A percentile compares a stretch with the other conserved stretches of the same genome.
phyloP scores from a whole-genome alignment of 306 rosid species.

The Pyrus bretschneideri region DNA sequence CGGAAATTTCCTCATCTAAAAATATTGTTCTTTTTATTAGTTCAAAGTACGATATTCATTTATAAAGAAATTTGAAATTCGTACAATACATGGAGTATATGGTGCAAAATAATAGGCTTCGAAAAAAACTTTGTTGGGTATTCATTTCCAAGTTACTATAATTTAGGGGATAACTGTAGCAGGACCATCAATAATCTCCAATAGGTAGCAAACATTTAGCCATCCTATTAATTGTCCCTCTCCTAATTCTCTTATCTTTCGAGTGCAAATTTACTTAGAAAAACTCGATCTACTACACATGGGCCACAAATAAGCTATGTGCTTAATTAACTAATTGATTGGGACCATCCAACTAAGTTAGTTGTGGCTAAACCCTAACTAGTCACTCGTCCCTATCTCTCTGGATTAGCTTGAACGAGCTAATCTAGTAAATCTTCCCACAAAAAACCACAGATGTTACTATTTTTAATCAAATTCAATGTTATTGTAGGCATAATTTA shows the following conservation, averaged over 20 bases:
- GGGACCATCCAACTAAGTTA: slow-evolving; percentile 29
- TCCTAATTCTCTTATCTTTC: not conserved
- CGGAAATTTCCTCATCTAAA: not conserved
- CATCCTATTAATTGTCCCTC: not conserved
- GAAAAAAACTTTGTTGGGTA: no score
- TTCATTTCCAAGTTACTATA: not conserved
- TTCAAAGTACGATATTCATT: no score
- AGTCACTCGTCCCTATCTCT: slow-evolving; percentile 9
- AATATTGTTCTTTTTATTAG: no score
- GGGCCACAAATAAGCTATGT: not conserved
- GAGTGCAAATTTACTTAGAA: not conserved
- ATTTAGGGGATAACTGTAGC: not conserved
- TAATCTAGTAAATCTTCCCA: no score
- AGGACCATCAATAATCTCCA: not conserved
- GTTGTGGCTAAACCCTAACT: not conserved
- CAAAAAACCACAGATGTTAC: not conserved
- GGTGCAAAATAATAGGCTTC: no score
- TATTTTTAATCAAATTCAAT: not conserved
- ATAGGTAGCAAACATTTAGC: no score
- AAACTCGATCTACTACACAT: not conserved
- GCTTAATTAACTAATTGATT: slow-evolving; percentile 17
- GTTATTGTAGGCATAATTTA: no score
- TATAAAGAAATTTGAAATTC: no score
- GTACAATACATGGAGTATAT: not conserved
- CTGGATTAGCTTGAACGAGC: not conserved